Conservation (phyloP, 768 basidiomycete species). For the Podaxis sp. region DNA sequence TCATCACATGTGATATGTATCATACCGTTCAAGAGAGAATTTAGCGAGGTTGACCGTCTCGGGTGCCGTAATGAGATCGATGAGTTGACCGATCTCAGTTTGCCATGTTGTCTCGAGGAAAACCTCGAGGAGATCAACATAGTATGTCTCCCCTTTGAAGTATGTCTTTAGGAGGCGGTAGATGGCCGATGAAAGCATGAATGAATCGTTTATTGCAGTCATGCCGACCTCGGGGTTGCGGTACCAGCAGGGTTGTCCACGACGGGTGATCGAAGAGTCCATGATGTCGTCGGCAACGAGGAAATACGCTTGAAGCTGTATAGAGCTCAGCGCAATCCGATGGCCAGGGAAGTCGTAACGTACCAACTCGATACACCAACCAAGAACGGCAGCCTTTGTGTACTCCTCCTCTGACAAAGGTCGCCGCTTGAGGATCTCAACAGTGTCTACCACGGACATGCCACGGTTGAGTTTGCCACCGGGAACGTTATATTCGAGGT, state of each 20-base stretch:
- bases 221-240: constrained; percentile 60
- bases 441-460: constrained; percentile 93
- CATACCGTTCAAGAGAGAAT: constrained; percentile 84
- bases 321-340: background rate
- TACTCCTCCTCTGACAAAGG: constrained; percentile 83
- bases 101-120: constrained; percentile 91
- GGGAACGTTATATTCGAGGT: constrained; percentile 88
- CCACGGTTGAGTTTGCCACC: constrained; percentile 96
- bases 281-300: constrained; percentile 97
- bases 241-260: constrained; percentile 97
- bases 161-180: constrained; percentile 80
- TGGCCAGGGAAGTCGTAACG: constrained; percentile 28
- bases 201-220: constrained; percentile 94
- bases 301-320: constrained; percentile 98
- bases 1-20: constrained; percentile 8
- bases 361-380: constrained; percentile 96
- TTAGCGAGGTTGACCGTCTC: constrained; percentile 89
- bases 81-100: constrained; percentile 95
- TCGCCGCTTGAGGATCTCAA: constrained; percentile 80
- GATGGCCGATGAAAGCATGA: constrained; percentile 95
- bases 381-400: constrained; percentile 82
- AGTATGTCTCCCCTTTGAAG: constrained; percentile 58
- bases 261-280: constrained; percentile 91
- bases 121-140: constrained; percentile 86
- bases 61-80: constrained; percentile 94